phyloP scores from a whole-genome alignment of 1,139 yeast genomes.

The Saccharomyces hybrid region DNA sequence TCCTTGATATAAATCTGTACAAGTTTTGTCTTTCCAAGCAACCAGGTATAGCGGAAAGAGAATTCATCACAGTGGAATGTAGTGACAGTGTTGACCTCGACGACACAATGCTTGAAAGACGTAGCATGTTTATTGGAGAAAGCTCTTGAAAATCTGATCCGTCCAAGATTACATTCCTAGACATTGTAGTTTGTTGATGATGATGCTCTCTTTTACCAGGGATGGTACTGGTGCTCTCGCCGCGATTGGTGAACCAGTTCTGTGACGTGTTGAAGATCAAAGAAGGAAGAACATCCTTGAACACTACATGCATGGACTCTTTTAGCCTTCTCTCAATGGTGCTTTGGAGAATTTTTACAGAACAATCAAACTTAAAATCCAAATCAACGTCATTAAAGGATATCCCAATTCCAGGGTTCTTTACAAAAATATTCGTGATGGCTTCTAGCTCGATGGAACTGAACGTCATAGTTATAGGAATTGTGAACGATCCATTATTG shows the following conservation, averaged over 20 bases:
- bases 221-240: neutral
- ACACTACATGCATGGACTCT: slow-evolving; percentile 29
- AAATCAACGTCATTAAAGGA: slow-evolving; percentile 33
- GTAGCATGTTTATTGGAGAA: slow-evolving; percentile 63
- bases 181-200: slow-evolving; percentile 2
- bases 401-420: slow-evolving; percentile 29
- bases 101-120: slow-evolving; percentile 61
- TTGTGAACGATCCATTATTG: slow-evolving; percentile 31
- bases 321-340: slow-evolving; percentile 31
- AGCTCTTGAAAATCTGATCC: slow-evolving; percentile 36
- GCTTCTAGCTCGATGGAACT: slow-evolving; percentile 30
- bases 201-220: slow-evolving; percentile 4
- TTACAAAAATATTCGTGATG: slow-evolving; percentile 30
- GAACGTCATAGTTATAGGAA: slow-evolving; percentile 33
- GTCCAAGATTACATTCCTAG: slow-evolving; percentile 18
- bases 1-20: slow-evolving; percentile 31
- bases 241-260: slow-evolving; percentile 24
- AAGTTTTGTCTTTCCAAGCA: slow-evolving; percentile 36
- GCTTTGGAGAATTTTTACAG: slow-evolving; percentile 29
- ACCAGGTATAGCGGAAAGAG: slow-evolving; percentile 28
- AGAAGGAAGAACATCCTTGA: slow-evolving; percentile 31
- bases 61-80: slow-evolving; percentile 45
- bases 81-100: slow-evolving; percentile 74
- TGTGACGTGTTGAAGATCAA: slow-evolving; percentile 32
- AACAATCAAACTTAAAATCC: slow-evolving; percentile 32